Evolutionary conservation across 176 grass and related monocot genomes (phyloP).

Genomic region (Pharus latifolius): DNA sequence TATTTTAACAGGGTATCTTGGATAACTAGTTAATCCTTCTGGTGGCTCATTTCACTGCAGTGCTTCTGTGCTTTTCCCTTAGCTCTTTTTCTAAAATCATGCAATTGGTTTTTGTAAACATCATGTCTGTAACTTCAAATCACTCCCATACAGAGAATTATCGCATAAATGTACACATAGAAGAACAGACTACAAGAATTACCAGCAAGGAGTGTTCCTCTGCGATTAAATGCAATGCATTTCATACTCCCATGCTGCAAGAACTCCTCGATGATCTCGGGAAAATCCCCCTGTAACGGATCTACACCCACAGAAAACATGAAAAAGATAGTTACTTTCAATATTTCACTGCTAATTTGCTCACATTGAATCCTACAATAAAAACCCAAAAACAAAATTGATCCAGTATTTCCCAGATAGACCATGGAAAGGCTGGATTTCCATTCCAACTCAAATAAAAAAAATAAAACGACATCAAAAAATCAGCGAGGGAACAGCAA

Average conservation of each 20-base stretch:
- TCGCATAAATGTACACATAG: background rate
- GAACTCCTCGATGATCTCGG: constrained; percentile 96
- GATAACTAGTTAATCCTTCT: too few species aligned
- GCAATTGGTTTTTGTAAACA: too few species aligned
- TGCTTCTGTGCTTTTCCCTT: too few species aligned
- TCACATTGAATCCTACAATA: background rate
- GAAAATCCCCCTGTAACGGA: constrained; percentile 95
- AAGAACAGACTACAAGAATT: constrained; percentile 13
- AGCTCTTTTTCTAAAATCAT: too few species aligned
- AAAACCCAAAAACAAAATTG: background rate
- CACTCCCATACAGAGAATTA: background rate
- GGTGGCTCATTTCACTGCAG: too few species aligned
- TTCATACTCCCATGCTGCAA: constrained; percentile 99
- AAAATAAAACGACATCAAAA: background rate
- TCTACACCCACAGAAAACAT: constrained; percentile 46
- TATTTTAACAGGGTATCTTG: too few species aligned
- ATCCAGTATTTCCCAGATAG: background rate
- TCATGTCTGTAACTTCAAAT: background rate
- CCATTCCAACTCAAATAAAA: background rate
- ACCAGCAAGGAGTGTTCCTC: constrained; percentile 95
- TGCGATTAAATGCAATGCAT: constrained; percentile 92
- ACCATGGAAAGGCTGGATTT: background rate
- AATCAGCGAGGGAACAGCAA: background rate
- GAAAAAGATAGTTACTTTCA: background rate
- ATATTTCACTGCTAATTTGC: background rate